These are phyloP conservation scores for Fusarium sterilihyphosum DNA, from an alignment of 2,329 filamentous ascomycete genomes.

Conservation along the genomic window DNA sequence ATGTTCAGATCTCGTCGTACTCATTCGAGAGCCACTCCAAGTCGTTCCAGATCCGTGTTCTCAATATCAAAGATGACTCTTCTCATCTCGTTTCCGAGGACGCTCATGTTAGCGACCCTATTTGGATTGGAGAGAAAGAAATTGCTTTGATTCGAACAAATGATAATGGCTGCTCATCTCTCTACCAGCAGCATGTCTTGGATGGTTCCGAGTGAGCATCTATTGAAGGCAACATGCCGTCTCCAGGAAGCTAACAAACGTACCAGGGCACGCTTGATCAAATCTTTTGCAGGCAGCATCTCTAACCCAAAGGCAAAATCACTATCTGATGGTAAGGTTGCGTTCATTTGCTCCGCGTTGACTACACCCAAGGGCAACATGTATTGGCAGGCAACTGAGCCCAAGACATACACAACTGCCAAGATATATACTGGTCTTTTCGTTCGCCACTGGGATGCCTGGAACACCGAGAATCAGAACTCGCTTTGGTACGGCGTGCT, in stretches of 20 bases:
- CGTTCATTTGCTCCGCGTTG: conserved; percentile 69
- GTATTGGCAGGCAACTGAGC: conserved; percentile 70
- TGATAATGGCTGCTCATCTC: conserved; percentile 58
- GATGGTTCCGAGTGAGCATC: conserved; percentile 52
- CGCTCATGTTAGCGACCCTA: conserved; percentile 72
- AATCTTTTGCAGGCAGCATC: conserved; percentile 61
- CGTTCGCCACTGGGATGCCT: conserved; percentile 86
- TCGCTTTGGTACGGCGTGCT: conserved; percentile 79
- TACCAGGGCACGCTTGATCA: conserved; percentile 53
- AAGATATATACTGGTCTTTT: conserved; percentile 80
- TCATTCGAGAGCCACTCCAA: conserved; percentile 80
- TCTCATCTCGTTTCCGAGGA: conserved; percentile 74
- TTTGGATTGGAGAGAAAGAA: conserved; percentile 78
- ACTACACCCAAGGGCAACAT: conserved; percentile 75
- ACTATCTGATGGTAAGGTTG: conserved; percentile 61
- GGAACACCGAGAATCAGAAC: conserved; percentile 73
- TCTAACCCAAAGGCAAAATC: conserved; percentile 68
- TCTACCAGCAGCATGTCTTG: conserved; percentile 53
- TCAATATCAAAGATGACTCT: conserved; percentile 75
- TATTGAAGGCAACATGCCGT: background rate
- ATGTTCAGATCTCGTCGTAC: conserved; percentile 72
- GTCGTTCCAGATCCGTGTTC: conserved; percentile 72
- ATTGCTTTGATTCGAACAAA: conserved; percentile 64
- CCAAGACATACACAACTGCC: conserved; percentile 70
- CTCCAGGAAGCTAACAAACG: conserved; percentile 1